Evolutionary conservation across 2,329 filamentous ascomycete genomes (phyloP).

Genomic region (Penicillium crustosum): DNA sequence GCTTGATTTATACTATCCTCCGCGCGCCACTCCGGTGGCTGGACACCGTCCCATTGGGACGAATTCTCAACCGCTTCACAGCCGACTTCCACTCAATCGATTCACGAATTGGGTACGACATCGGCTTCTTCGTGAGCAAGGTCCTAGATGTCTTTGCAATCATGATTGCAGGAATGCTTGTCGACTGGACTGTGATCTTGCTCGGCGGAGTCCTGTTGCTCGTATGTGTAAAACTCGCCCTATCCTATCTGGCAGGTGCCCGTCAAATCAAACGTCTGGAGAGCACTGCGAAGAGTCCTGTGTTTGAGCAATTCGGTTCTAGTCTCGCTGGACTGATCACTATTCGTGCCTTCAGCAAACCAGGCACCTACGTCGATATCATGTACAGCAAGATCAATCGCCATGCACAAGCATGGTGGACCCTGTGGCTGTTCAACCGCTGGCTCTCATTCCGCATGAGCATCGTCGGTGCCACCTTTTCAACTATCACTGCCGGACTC

Average conservation of each 20-base stretch:
- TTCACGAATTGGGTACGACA: conserved; percentile 62
- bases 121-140: conserved; percentile 62
- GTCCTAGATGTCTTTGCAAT: conserved; percentile 64
- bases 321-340: conserved; percentile 71
- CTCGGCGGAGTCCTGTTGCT: conserved; percentile 60
- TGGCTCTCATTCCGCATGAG: conserved; percentile 76
- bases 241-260: conserved; percentile 67
- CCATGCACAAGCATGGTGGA: conserved; percentile 65
- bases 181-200: conserved; percentile 59
- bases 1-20: conserved; percentile 66
- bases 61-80: conserved; percentile 76
- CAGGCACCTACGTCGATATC: conserved; percentile 62
- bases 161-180: conserved; percentile 63
- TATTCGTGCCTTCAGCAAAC: conserved; percentile 73
- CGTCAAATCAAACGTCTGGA: conserved; percentile 76
- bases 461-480: conserved; percentile 69
- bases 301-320: conserved; percentile 77
- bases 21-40: conserved; percentile 75
- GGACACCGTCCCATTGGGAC: conserved; percentile 74
- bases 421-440: conserved; percentile 70
- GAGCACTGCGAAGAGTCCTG: conserved; percentile 72
- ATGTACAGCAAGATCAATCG: conserved; percentile 71
- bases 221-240: conserved; percentile 48
- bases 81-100: conserved; percentile 75
- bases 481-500: conserved; percentile 63